These are phyloP conservation scores for Chytridium lagenaria DNA, from an alignment of 371 early-diverging fungal genomes.

Conservation along the genomic window DNA sequence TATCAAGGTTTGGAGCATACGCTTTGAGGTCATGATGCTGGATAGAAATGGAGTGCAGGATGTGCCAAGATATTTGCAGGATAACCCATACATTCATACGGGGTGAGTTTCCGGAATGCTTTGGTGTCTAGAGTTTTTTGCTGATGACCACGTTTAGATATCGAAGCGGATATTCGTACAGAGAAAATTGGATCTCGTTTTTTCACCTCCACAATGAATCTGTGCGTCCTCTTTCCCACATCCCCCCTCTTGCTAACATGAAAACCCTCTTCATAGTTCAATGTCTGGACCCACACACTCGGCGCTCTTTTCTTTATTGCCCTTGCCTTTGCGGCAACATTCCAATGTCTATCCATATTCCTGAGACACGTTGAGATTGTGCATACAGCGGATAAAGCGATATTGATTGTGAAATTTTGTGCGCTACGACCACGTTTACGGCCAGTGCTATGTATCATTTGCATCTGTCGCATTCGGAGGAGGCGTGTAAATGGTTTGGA, in stretches of 20 bases:
- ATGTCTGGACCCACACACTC: conserved; percentile 40
- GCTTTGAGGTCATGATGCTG: background rate
- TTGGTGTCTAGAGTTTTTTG: background rate
- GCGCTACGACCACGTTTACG: conserved; percentile 29
- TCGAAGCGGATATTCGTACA: conserved; percentile 37
- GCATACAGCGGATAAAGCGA: conserved; percentile 1
- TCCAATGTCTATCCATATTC: background rate
- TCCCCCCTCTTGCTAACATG: background rate
- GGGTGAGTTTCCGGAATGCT: background rate
- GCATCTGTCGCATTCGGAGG: conserved; percentile 35
- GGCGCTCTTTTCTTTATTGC: conserved; percentile 23
- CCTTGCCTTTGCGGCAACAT: conserved; percentile 3
- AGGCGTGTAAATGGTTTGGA: conserved; percentile 32
- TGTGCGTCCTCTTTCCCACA: conserved; percentile 5
- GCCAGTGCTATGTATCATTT: conserved; percentile 35
- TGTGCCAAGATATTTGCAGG: conserved; percentile 34
- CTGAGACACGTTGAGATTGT: conserved; percentile 15
- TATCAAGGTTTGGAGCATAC: background rate
- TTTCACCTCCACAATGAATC: conserved; percentile 48
- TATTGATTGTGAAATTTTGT: conserved; percentile 18
- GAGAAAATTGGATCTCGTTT: conserved; percentile 37
- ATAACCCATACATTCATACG: conserved; percentile 30
- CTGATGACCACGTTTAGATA: conserved; percentile 20
- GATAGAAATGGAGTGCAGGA: too few species aligned
- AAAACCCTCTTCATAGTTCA: conserved; percentile 23